Percentiles rank a stretch among this genome's conserved stretches.
Evolutionary conservation across 225 moss, liverwort and hornwort genomes (phyloP).

Genomic region (Pseudoscleropodium purum): DNA sequence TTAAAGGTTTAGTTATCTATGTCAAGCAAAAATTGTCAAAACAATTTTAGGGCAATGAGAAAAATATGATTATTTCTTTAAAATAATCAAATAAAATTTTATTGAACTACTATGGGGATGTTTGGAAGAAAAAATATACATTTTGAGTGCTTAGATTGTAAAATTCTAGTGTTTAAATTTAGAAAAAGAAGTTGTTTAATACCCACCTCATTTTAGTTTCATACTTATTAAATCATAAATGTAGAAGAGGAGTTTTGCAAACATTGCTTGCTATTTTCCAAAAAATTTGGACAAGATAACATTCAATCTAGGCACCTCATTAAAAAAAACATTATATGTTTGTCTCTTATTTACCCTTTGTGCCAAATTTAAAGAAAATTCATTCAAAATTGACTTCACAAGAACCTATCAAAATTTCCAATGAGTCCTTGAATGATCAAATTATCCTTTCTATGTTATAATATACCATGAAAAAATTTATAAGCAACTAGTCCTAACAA

Average conservation of each 20-base stretch:
- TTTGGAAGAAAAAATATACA: neutral
- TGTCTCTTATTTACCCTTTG: too few species aligned
- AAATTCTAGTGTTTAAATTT: too few species aligned
- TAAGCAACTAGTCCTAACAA: neutral
- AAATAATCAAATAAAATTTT: too few species aligned
- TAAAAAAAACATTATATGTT: too few species aligned
- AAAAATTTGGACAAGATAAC: neutral
- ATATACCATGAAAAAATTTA: neutral
- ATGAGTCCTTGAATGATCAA: neutral
- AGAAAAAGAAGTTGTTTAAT: too few species aligned
- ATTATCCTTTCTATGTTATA: too few species aligned
- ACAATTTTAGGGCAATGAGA: too few species aligned
- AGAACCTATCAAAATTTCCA: neutral
- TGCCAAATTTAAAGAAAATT: neutral
- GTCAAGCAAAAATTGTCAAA: too few species aligned
- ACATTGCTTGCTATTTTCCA: neutral
- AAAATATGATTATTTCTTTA: too few species aligned
- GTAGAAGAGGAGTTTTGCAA: neutral
- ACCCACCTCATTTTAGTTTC: neutral
- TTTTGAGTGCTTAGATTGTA: neutral
- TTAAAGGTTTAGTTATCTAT: too few species aligned
- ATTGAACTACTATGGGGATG: neutral
- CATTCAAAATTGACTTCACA: neutral
- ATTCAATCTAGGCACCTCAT: neutral
- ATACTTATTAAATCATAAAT: neutral